Percentiles rank a stretch among this genome's conserved stretches.
Evolutionary conservation across 495 filamentous ascomycete genomes (phyloP).

Genomic region (Neurospora sp.): DNA sequence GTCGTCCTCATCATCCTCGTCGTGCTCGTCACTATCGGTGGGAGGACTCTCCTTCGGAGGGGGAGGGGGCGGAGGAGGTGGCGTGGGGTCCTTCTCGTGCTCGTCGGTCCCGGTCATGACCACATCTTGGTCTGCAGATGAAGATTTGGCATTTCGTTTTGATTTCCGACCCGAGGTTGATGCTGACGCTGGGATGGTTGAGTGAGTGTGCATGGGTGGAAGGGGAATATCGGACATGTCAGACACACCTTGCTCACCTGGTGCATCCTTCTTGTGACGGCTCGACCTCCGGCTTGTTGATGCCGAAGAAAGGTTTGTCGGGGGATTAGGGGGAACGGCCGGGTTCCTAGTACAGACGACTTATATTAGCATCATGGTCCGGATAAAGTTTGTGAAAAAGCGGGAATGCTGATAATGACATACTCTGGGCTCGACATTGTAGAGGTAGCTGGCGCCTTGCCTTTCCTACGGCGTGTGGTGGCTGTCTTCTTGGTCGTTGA

Average conservation of each 20-base stretch:
- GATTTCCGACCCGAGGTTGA: constrained; percentile 36
- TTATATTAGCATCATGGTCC: constrained; percentile 5
- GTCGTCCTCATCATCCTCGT: constrained; percentile 38
- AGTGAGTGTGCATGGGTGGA: constrained; percentile 10
- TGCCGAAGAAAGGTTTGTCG: constrained; percentile 29
- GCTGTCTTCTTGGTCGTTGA: constrained; percentile 23
- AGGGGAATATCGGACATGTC: neutral
- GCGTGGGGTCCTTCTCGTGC: constrained; percentile 44
- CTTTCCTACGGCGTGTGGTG: constrained; percentile 46
- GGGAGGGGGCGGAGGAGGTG: constrained; percentile 30
- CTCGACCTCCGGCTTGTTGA: constrained; percentile 59
- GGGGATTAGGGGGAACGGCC: constrained; percentile 22
- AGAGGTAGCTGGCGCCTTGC: constrained; percentile 43
- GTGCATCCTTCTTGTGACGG: constrained; percentile 48
- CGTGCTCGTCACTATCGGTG: constrained; percentile 41
- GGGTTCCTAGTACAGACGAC: constrained; percentile 17
- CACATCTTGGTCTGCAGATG: constrained; percentile 36
- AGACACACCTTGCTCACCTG: constrained; percentile 27
- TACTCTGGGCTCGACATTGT: constrained; percentile 82
- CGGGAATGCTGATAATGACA: constrained; percentile 11
- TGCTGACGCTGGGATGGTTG: constrained; percentile 10
- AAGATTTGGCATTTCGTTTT: constrained; percentile 46
- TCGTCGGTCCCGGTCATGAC: constrained; percentile 52
- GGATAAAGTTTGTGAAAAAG: neutral
- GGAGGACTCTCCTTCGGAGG: constrained; percentile 38